Evolutionary conservation across 305 asterid species (phyloP).

Genomic region (Salvia sclarea): DNA sequence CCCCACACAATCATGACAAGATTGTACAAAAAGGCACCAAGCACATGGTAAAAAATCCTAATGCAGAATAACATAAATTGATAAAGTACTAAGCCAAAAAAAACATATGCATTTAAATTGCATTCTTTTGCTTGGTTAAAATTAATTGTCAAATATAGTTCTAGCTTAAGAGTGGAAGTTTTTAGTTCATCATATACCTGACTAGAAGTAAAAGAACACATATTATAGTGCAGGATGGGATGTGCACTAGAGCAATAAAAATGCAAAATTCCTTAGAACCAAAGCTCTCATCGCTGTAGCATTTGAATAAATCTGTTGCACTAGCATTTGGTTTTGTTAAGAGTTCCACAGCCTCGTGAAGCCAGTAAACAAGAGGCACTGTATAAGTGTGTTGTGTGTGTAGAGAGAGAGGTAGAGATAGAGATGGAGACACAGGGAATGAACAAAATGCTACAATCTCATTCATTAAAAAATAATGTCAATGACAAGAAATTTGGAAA

Average conservation of each 20-base stretch:
- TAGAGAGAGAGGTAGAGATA: neutral
- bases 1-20: constrained; percentile 2
- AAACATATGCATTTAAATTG: neutral
- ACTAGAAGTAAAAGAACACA: constrained; percentile 8
- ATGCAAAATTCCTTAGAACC: neutral
- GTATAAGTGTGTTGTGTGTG: neutral
- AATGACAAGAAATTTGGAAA: constrained; percentile 36
- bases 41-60: neutral
- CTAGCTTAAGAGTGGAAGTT: neutral
- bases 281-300: neutral
- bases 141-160: constrained; percentile 2
- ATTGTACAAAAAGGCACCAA: neutral
- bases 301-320: neutral
- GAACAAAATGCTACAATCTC: constrained; percentile 37
- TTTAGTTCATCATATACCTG: neutral
- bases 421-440: neutral
- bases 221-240: neutral
- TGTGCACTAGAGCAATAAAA: neutral
- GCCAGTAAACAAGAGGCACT: constrained; percentile 2
- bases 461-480: constrained; percentile 39
- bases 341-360: neutral
- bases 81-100: neutral
- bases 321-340: neutral
- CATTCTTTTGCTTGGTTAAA: constrained; percentile 13
- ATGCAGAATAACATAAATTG: neutral